Conservation (phyloP, 495 filamentous ascomycete genomes). For the Aspergillus saccharolyticus region DNA sequence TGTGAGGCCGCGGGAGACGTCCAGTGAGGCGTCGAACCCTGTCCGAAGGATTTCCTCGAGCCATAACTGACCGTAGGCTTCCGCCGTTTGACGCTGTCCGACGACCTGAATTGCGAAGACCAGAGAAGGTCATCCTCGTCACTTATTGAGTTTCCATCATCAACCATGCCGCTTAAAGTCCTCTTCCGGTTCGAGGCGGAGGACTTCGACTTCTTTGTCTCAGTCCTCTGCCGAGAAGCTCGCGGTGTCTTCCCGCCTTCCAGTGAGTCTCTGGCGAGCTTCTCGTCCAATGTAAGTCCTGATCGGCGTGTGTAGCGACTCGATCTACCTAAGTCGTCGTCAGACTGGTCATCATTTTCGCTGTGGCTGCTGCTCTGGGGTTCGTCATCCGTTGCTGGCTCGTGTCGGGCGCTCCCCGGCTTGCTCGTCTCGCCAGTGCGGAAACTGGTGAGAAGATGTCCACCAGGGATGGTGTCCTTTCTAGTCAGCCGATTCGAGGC, state of each 20-base stretch:
- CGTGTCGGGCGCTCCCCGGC: conserved; percentile 1
- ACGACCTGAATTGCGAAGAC: conserved; percentile 11
- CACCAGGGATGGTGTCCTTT: not conserved
- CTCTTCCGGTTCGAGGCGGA: conserved; percentile 13
- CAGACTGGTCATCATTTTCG: conserved; percentile 20
- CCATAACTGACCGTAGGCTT: conserved; percentile 15
- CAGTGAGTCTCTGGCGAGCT: conserved; percentile 9
- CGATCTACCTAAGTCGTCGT: conserved; percentile 6
- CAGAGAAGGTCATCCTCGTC: conserved; percentile 18
- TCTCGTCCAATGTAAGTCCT: conserved; percentile 21
- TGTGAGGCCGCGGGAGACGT: conserved; percentile 13
- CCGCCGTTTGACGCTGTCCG: conserved; percentile 21
- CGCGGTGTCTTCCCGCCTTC: not conserved
- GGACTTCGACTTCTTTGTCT: conserved; percentile 1
- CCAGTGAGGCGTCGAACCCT: conserved; percentile 13
- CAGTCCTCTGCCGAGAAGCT: conserved; percentile 6
- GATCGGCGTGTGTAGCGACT: conserved; percentile 12
- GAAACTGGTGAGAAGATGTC: conserved; percentile 25
- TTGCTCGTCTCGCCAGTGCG: conserved; percentile 4
- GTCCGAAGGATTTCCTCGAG: conserved; percentile 14
- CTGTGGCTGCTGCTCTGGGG: conserved; percentile 28
- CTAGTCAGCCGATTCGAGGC: conserved; percentile 20
- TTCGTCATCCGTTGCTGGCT: conserved; percentile 25
- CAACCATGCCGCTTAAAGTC: conserved; percentile 6
- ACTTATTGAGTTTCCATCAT: conserved; percentile 3